Evolutionary conservation across 140 eudicot species (phyloP), one percentile per base, ranked within the genome.

Genomic region (Flaveria floridana): DNA sequence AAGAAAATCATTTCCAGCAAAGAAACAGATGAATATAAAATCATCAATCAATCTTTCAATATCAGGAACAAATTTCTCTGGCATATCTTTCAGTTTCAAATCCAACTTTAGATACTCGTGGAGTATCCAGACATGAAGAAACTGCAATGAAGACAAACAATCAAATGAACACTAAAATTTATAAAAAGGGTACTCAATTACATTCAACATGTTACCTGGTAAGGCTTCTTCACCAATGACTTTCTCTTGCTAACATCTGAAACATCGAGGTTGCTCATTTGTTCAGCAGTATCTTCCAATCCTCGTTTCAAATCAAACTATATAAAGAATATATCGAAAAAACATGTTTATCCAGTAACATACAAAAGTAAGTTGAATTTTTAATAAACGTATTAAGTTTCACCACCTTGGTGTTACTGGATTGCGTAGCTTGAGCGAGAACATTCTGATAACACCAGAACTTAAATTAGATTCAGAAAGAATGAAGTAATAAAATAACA

Each of bases 1-100:
- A 1, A 89, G 67, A 63, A 89, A 89, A 68, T 89, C 94, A 65
- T 87, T 89, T n/a, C 94, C 96, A 19, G 78, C 85, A 58, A 85
- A 89, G 44, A 89, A 82, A 75, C 93, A 83, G 0, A 85, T 74
- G 74, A 87, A 89, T 13, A 89, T 75, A 23, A 89, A 89, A 57
- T 89, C 96, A 30, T 89, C 96, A 4, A 89, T 48, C 10, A 82
- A 12, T 7, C 94, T 37, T 59, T 89, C 94, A 1, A 78, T 5
- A 67, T 89, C 94, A 42, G 12, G 23, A 37, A 74, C 66, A 20
- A 78, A 83, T 3, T 78, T 83, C 25, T 83, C 83, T 2, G 86
- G 82, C 18, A 71, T 70, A 28, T 74, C 71, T 0, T 53, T 2
- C 7, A 68, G 48, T 75, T 63, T 37, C 74, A 89, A 2, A 68